Evolutionary conservation across 495 filamentous ascomycete genomes (phyloP).

Genomic region (Oleoguttula mirabilis): DNA sequence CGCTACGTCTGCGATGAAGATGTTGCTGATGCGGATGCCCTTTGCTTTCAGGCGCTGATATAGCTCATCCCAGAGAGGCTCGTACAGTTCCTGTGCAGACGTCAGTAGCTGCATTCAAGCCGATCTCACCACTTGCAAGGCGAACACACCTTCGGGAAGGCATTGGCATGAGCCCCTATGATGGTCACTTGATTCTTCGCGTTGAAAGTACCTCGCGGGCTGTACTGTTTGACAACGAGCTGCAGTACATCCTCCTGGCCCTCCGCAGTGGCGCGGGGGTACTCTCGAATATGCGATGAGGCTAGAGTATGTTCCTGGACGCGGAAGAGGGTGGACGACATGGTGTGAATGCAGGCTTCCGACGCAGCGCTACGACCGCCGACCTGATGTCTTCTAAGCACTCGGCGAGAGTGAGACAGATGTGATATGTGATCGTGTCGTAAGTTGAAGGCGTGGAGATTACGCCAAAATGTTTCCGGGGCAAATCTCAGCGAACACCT

Average conservation of each 20-base stretch:
- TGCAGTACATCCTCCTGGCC: conserved; percentile 31
- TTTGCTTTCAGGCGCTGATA: conserved; percentile 18
- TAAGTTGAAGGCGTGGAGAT: too few relatives aligned
- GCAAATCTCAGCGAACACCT: too few relatives aligned
- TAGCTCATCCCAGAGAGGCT: conserved; percentile 38
- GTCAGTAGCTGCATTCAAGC: too few relatives aligned
- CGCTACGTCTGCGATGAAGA: conserved; percentile 37
- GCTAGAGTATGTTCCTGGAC: conserved; percentile 30
- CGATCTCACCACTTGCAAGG: too few relatives aligned
- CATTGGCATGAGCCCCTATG: conserved; percentile 37
- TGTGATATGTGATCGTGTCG: too few relatives aligned
- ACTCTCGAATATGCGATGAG: conserved; percentile 29
- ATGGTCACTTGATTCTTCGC: conserved; percentile 31
- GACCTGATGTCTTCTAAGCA: too few relatives aligned
- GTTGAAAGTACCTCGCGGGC: conserved; percentile 25
- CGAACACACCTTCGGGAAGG: conserved; percentile 32
- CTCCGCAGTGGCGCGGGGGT: conserved; percentile 25
- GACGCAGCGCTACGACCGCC: too few relatives aligned
- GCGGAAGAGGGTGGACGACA: conserved; percentile 26
- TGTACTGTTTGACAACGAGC: conserved; percentile 37
- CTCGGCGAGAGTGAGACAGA: too few relatives aligned
- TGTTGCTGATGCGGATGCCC: conserved; percentile 29
- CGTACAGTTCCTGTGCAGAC: conserved; percentile 36
- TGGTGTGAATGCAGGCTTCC: too few relatives aligned
- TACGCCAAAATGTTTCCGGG: too few relatives aligned